Evolutionary conservation across 2,329 filamentous ascomycete species (phyloP), one percentile per base, ranked within the genome.

Genomic region (Bipolaris oryzae): DNA sequence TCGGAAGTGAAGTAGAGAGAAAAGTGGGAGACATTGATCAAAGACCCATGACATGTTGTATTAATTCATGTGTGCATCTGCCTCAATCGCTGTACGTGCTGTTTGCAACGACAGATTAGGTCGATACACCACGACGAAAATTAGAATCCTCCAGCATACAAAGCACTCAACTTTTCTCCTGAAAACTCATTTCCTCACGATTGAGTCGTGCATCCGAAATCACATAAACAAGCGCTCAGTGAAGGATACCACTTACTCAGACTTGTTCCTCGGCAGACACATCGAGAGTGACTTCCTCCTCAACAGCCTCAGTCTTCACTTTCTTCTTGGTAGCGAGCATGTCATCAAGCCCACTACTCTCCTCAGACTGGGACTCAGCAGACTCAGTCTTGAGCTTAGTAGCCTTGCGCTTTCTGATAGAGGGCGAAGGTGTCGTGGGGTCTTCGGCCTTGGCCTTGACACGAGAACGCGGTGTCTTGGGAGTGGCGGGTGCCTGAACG

Each of bases 371-470:
- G 1, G 39, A 42, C 6, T 25, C 39, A 4, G 21, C 21, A 5
- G 21, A 25, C 2, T 18, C 20, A 3, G 20, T 41, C 37, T 41
- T 41, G n/a, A 3, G 18, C 16, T 10, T 13, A 1, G n/a, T 20
- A 1, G 23, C 3, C 11, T 31, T 28, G 10, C 47, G 23, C 37
- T 41, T 50, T n/a, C 45, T 2, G 10, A 15, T 10, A 37, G 33
- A 34, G 2, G 45, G 7, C 3, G 45, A 38, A 4, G 61, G 58
- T 2, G 46, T 55, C 1, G 34, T 3, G 0, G 44, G n/a, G 25
- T 45, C 44, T 25, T 55, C 60, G 0, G 34, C 4, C 50, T 63
- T 64, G 28, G 28, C 10, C 13, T 42, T 42, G 23, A 23, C 11
- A 0, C 37, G 31, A 7, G 51, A 25, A 9, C 47, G 47, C 0